A percentile compares a stretch with the other conserved stretches of the same genome.
These are phyloP conservation scores for Mycena vulgaris DNA, from an alignment of 768 basidiomycete species.

Conservation along the genomic window DNA sequence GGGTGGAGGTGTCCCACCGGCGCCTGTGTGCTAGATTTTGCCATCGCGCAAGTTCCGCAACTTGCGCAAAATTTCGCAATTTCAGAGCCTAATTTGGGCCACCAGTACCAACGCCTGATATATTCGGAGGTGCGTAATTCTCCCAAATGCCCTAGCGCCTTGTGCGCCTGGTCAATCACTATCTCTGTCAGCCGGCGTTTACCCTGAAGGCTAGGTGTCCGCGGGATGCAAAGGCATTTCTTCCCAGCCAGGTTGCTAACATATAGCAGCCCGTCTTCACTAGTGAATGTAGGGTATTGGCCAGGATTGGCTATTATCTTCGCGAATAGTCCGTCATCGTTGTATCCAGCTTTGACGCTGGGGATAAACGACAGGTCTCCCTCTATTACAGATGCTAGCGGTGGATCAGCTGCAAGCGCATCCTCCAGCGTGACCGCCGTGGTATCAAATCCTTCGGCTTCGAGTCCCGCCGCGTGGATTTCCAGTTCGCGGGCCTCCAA, in stretches of 20 bases:
- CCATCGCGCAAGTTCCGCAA: not conserved
- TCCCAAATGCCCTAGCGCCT: not conserved
- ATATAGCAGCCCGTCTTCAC: not conserved
- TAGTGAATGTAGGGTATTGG: not conserved
- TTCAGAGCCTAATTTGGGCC: not conserved
- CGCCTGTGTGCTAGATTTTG: not conserved
- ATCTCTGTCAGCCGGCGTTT: not conserved
- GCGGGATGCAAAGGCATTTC: not conserved
- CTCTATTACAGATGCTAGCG: not conserved
- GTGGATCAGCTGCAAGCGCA: not conserved
- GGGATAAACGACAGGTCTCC: not conserved
- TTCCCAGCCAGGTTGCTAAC: not conserved
- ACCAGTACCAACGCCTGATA: not conserved
- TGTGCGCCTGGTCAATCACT: not conserved
- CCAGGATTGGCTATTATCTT: not conserved
- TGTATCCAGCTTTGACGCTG: not conserved
- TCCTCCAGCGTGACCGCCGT: not conserved
- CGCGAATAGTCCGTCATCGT: not conserved
- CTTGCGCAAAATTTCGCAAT: not conserved
- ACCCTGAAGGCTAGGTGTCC: not conserved
- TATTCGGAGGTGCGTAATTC: not conserved
- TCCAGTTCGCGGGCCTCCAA: not conserved
- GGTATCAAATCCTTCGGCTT: not conserved
- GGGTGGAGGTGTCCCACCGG: not conserved
- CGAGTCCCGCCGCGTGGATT: not conserved